Evolutionary conservation across 192 early-diverging fungal species (phyloP), one percentile per base, ranked within the genome.

Genomic region (Dissophora globulifera): DNA sequence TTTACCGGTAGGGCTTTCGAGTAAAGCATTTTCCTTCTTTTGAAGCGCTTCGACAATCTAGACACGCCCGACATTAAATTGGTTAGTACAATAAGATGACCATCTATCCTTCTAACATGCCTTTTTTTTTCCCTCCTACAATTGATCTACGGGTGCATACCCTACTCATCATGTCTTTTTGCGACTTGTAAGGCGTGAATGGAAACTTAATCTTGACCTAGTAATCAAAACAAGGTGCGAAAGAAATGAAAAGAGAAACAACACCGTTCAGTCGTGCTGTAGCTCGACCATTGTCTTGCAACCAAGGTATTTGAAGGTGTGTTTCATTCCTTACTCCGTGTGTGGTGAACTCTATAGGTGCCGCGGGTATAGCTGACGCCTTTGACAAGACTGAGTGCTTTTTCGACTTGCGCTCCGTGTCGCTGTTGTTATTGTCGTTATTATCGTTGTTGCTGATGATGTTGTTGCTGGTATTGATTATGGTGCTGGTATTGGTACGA

Each of bases 1-100:
- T 30, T 30, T 63, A 83, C 82, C 82, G 1, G 90, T 91, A 2
- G 90, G 88, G 27, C 86, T 87, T 42, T 93, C 90, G n/a, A 93
- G 80, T 53, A 94, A 78, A 0, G 88, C 85, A 64, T 93, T 89
- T 40, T 88, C 60, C 4, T 79, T 35, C 12, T 55, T 64, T 41
- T 83, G 84, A 16, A 88, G 60, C 1, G 86, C 84, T 3, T 79
- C 64, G 16, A 87, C 74, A 70, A 70, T 70, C 68, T 56, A 62
- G 32, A 23, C 51, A 58, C 7, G 13, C 26, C 12, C n/a, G n/a
- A n/a, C n/a, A 38, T 38, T 26, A 41, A 41, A 26, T 20, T 15
- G 35, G n/a, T n/a, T n/a, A n/a, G n/a, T n/a, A n/a, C n/a, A n/a
- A n/a, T n/a, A n/a, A n/a, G n/a, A n/a, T n/a, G n/a, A n/a, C n/a